Evolutionary conservation across 345 rosid genomes (phyloP), one percentile per base, ranked within the genome.

Genomic region (Sonneratia alba): DNA sequence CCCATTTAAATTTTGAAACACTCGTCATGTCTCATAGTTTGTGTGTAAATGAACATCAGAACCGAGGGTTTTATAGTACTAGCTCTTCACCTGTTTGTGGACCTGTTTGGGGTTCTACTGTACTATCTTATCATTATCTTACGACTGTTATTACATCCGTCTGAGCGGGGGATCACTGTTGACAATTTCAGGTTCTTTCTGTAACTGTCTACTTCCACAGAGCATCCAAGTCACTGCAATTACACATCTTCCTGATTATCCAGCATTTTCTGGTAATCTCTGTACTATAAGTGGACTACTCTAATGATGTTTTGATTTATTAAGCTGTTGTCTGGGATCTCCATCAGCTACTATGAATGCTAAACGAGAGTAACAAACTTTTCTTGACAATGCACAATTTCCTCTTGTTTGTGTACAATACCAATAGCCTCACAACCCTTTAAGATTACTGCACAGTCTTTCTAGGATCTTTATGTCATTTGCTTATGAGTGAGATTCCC

Each of bases 161-260:
- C 36, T 38, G 56, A 55, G n/a, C 71, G 63, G 42, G 32, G 49
- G 32, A 9, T 57, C 19, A 6, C 38, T 45, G 72, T 80, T 75
- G 43, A 77, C 66, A 10, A 80, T 85, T 86, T 83, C 86, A 95
- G 99, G 97, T 83, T 87, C 97, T 47, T 92, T 89, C 80, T 95
- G 97, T 79, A 90, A 87, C 81, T 95, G 97, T 77, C 84, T 95
- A 73, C 84, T 95, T 73, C 97, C 97, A 36, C 92, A 90, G 77
- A 92, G 87, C 80, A 84, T 95, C 78, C 97, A 89, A 82, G 84
- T 88, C 57, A 81, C 87, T 53, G 88, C 97, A 36, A 97, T 90
- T 81, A 74, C 83, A 75, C 92, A 87, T 87, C 88, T 86, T 74
- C 87, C 97, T 0, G 91, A 92, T 75, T 91, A 79, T 79, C 86